Conservation (phyloP, 2,329 filamentous ascomycete genomes). For the Didymella segeticola region DNA sequence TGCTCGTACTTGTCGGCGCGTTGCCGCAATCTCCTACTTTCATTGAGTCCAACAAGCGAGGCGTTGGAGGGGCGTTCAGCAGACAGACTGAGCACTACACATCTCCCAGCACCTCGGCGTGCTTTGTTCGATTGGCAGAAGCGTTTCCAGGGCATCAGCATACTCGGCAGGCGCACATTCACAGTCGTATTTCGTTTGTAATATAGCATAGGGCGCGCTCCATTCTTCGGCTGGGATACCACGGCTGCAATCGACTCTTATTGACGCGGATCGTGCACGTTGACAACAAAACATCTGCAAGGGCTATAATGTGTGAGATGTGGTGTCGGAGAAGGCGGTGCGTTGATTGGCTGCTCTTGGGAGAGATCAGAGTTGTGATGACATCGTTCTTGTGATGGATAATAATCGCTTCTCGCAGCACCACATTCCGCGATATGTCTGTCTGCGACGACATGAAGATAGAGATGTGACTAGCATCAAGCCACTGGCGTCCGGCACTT, state of each 20-base stretch:
- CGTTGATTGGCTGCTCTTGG: constrained; percentile 10
- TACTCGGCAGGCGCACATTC: constrained; percentile 14
- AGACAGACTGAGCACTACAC: constrained; percentile 15
- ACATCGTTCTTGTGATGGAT: too few species aligned
- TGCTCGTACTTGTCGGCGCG: constrained; percentile 20
- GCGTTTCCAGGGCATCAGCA: constrained; percentile 15
- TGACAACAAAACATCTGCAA: constrained; percentile 12
- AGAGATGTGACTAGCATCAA: not conserved
- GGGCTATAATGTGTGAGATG: constrained; percentile 12
- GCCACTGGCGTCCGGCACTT: not conserved
- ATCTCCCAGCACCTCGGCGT: constrained; percentile 13
- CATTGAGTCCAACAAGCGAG: constrained; percentile 32
- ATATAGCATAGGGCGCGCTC: constrained; percentile 11
- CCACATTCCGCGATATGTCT: too few species aligned
- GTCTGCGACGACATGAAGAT: not conserved
- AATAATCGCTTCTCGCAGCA: too few species aligned
- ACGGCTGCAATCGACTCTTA: constrained; percentile 13
- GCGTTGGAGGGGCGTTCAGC: constrained; percentile 30
- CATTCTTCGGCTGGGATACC: constrained; percentile 23
- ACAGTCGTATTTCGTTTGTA: constrained; percentile 14
- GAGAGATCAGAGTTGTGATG: constrained; percentile 3
- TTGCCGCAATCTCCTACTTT: constrained; percentile 16
- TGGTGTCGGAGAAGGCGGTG: constrained; percentile 6
- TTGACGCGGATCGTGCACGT: not conserved
- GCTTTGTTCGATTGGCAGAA: constrained; percentile 12